phyloP scores from a whole-genome alignment of 345 rosid genomes.

The Euclidium syriacum region DNA sequence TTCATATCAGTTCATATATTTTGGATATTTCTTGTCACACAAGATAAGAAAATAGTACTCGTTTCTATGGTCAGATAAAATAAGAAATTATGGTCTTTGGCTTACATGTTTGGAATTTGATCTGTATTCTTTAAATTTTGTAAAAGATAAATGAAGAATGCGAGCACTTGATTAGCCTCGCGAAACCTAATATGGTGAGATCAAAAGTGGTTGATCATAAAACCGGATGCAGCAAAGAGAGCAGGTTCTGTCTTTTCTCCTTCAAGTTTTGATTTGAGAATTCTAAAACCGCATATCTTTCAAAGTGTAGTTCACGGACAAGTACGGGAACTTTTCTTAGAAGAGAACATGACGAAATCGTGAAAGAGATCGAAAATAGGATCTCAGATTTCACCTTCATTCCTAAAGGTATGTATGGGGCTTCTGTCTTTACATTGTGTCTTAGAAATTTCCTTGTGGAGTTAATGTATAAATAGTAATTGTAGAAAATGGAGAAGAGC shows the following conservation, averaged over 20 bases:
- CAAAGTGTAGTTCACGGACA: slow-evolving; percentile 57
- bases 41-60: too few species aligned
- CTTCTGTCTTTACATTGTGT: too few species aligned
- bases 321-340: slow-evolving; percentile 73
- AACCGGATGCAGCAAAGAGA: slow-evolving; percentile 74
- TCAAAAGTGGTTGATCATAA: slow-evolving; percentile 63
- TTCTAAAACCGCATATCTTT: not conserved
- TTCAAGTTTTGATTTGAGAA: not conserved
- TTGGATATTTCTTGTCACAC: not conserved
- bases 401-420: too few species aligned
- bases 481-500: slow-evolving; percentile 78
- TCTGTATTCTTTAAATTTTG: too few species aligned
- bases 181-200: slow-evolving; percentile 70
- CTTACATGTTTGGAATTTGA: not conserved
- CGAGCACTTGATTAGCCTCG: slow-evolving; percentile 63
- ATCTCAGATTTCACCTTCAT: slow-evolving; percentile 84
- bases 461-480: not conserved
- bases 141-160: slow-evolving; percentile 67
- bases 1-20: not conserved
- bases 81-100: too few species aligned
- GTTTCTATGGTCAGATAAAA: too few species aligned
- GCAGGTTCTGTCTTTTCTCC: too few species aligned
- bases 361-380: slow-evolving; percentile 71
- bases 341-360: slow-evolving; percentile 66
- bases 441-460: too few species aligned